Conservation (phyloP, 306 rosid species). For the Lathyrus oleraceus region DNA sequence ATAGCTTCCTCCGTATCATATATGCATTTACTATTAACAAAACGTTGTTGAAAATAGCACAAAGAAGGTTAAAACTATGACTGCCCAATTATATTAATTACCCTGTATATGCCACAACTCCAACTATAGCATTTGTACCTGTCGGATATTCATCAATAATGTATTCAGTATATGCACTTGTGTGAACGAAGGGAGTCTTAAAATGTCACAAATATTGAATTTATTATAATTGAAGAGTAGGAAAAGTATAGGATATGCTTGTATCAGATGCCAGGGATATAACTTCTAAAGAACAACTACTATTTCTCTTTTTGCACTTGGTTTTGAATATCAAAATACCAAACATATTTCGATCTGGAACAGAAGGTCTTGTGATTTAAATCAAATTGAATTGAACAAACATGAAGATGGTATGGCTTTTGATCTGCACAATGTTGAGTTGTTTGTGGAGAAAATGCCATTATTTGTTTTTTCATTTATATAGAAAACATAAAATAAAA, state of each 20-base stretch:
- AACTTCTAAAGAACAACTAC: no score
- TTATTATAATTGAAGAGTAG: no score
- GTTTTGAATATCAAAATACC: slow-evolving; percentile 19
- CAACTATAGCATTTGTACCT: slow-evolving; percentile 97
- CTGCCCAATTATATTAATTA: slow-evolving; percentile 41
- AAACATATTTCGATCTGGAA: background rate
- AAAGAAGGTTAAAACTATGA: slow-evolving; percentile 19
- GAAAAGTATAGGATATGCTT: no score
- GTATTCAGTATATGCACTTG: no score
- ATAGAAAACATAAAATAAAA: slow-evolving; percentile 30
- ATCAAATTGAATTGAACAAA: slow-evolving; percentile 39
- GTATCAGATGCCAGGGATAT: no score
- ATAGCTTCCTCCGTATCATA: no score
- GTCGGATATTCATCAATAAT: no score
- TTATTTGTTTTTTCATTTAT: no score
- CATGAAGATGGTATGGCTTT: slow-evolving; percentile 92
- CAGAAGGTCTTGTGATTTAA: slow-evolving; percentile 11
- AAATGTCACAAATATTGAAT: no score
- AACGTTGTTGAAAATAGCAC: slow-evolving; percentile 19
- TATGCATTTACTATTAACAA: no score
- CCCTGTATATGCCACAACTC: slow-evolving; percentile 96
- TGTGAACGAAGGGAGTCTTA: no score
- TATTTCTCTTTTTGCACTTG: no score
- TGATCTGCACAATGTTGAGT: slow-evolving; percentile 83
- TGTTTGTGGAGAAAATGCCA: slow-evolving; percentile 88